Conservation (phyloP, 1,139 yeast genomes). For the Nakaseomyces delphensis region DNA sequence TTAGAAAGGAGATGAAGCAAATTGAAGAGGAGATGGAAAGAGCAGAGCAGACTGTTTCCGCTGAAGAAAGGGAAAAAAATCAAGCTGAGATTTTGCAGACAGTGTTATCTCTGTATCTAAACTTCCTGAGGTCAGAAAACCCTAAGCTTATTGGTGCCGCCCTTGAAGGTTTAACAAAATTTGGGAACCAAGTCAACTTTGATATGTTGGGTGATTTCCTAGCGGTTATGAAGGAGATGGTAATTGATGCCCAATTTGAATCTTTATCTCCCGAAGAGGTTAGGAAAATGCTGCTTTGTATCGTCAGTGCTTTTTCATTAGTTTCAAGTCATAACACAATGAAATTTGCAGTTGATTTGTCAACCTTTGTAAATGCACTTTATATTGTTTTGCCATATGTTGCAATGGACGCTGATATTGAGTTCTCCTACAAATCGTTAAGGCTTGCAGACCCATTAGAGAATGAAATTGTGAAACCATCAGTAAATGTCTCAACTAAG, state of each 20-base stretch:
- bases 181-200: conserved; percentile 86
- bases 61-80: conserved; percentile 73
- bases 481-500: conserved; percentile 81
- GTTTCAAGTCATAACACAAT: conserved; percentile 63
- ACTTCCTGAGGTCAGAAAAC: conserved; percentile 56
- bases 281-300: conserved; percentile 70
- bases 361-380: conserved; percentile 65
- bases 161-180: conserved; percentile 81
- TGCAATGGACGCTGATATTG: conserved; percentile 74
- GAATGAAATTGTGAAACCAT: conserved; percentile 42
- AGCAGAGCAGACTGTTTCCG: conserved; percentile 82
- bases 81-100: conserved; percentile 79
- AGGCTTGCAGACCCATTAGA: conserved; percentile 70
- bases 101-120: conserved; percentile 65
- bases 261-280: conserved; percentile 35
- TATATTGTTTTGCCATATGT: conserved; percentile 59
- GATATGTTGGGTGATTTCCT: conserved; percentile 88
- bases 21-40: conserved; percentile 82
- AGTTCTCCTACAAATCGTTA: conserved; percentile 70
- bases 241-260: conserved; percentile 44
- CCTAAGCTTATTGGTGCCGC: conserved; percentile 76
- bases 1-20: conserved; percentile 72
- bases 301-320: conserved; percentile 84
- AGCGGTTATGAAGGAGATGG: conserved; percentile 76
- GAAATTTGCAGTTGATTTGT: conserved; percentile 57